Percentiles rank a stretch among this genome's conserved stretches.
phyloP scores from a whole-genome alignment of 495 filamentous ascomycete genomes.

The Talaromyces liani region DNA sequence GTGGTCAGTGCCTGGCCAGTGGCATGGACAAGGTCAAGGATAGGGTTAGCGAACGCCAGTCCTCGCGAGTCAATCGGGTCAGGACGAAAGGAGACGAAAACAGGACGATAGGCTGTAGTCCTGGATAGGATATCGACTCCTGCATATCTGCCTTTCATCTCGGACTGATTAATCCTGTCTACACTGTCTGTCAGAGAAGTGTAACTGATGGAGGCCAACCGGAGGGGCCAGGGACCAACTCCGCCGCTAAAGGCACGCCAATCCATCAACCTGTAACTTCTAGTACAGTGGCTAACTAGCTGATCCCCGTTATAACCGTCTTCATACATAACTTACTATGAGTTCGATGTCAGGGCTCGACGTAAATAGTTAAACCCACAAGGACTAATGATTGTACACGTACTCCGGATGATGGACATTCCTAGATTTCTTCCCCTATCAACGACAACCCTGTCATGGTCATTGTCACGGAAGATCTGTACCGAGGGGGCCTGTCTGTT shows the following conservation, averaged over 20 bases:
- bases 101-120: background rate
- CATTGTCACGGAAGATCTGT: conserved; percentile 1
- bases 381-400: background rate
- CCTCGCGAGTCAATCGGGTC: background rate
- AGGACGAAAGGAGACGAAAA: background rate
- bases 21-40: background rate
- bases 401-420: background rate
- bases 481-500: background rate
- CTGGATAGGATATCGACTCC: background rate
- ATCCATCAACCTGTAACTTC: conserved; percentile 1
- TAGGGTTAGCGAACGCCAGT: background rate
- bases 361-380: background rate
- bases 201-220: background rate
- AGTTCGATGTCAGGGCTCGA: background rate
- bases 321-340: background rate
- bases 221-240: background rate
- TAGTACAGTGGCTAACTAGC: no score
- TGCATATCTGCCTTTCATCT: background rate
- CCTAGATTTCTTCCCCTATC: background rate
- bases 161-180: background rate
- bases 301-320: background rate
- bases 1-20: background rate
- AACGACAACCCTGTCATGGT: background rate
- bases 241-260: background rate
- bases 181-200: background rate